phyloP scores from a whole-genome alignment of 768 basidiomycete species.

The Xerocomus spinulosus region DNA sequence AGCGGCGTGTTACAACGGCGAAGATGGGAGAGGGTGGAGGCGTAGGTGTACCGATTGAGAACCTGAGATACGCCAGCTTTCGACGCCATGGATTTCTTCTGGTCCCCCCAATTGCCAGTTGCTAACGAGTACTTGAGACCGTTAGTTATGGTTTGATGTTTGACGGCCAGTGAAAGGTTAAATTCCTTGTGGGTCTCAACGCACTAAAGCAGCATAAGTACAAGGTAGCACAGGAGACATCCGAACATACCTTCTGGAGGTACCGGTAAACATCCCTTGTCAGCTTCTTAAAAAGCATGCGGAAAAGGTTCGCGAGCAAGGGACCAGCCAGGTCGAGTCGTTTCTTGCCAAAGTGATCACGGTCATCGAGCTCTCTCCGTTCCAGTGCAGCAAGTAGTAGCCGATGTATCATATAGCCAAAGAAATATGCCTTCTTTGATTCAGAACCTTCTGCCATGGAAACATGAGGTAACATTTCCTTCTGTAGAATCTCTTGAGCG shows the following conservation, averaged over 20 bases:
- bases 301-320: conserved; percentile 91
- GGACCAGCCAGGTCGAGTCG: conserved; percentile 95
- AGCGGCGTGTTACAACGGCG: conserved; percentile 98
- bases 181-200: conserved; percentile 97
- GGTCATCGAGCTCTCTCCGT: conserved; percentile 93
- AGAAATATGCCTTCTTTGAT: conserved; percentile 98
- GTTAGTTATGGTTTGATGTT: conserved; percentile 96
- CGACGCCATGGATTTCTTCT: conserved; percentile 96
- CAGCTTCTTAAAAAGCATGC: conserved; percentile 94
- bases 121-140: conserved; percentile 97
- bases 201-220: conserved; percentile 52
- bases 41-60: conserved; percentile 96
- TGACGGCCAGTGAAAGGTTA: conserved; percentile 85
- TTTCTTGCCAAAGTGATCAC: conserved; percentile 99
- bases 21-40: conserved; percentile 95
- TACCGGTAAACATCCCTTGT: conserved; percentile 97
- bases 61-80: conserved; percentile 99
- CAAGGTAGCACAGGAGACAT: not conserved
- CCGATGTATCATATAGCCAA: conserved; percentile 99
- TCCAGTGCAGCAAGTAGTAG: conserved; percentile 90
- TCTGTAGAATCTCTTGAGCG: conserved; percentile 96
- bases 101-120: conserved; percentile 99
- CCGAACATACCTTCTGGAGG: conserved; percentile 76
- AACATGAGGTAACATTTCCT: conserved; percentile 97
- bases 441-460: conserved; percentile 95